Conservation (phyloP, 495 filamentous ascomycete species). For the Cudoniella acicularis region DNA sequence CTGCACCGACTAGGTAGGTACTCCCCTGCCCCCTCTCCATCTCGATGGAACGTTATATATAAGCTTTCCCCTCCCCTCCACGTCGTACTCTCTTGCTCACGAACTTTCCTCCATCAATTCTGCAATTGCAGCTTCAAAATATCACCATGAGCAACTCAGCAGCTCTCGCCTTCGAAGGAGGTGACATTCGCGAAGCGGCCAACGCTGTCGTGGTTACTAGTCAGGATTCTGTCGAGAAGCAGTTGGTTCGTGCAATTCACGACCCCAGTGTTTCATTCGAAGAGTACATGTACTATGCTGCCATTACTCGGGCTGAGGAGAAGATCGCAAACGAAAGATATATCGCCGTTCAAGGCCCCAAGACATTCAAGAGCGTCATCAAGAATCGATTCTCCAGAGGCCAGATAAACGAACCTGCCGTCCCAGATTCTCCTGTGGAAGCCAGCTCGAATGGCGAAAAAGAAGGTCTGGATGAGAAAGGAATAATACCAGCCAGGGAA, state of each 20-base stretch:
- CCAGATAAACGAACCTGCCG: background rate
- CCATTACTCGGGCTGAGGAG: conserved; percentile 42
- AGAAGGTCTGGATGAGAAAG: background rate
- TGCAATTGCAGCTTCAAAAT: background rate
- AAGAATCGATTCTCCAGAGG: conserved; percentile 30
- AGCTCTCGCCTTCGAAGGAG: conserved; percentile 17
- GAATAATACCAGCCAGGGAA: background rate
- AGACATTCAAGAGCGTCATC: conserved; percentile 27
- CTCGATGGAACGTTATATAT: background rate
- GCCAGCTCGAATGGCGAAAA: conserved; percentile 5
- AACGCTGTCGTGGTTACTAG: background rate
- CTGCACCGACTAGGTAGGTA: background rate
- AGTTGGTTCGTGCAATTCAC: conserved; percentile 10
- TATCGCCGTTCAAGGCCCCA: conserved; percentile 20
- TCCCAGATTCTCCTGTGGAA: background rate
- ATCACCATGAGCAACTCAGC: conserved; percentile 12
- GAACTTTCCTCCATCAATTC: background rate
- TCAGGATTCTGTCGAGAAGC: conserved; percentile 16
- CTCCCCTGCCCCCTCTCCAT: background rate
- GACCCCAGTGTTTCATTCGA: conserved; percentile 25
- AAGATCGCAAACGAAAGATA: conserved; percentile 30
- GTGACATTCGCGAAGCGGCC: conserved; percentile 16
- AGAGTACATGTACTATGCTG: conserved; percentile 49
- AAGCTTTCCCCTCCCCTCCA: background rate
- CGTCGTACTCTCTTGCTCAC: background rate